phyloP scores from a whole-genome alignment of 371 early-diverging fungal species.

The Chytridium lagenaria region DNA sequence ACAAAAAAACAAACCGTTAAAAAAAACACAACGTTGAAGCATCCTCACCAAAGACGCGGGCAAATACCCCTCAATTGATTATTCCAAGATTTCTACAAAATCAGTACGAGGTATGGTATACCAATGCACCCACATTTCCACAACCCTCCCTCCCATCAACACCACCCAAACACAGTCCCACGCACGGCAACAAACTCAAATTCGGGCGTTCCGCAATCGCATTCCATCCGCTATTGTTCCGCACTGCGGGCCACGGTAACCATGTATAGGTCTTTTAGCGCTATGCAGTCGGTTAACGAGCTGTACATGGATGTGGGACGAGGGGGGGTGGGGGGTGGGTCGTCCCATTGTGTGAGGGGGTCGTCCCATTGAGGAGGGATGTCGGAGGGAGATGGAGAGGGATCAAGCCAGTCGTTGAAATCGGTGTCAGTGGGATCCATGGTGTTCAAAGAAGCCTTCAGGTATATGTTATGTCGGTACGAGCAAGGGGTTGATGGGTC shows the following conservation, averaged over 20 bases:
- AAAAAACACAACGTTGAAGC: background rate
- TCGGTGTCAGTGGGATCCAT: background rate
- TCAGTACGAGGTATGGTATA: background rate
- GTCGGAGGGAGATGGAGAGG: background rate
- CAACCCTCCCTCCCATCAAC: constrained; percentile 3
- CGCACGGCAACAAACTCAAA: background rate
- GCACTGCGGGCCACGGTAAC: background rate
- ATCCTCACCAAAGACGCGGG: background rate
- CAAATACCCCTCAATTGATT: background rate
- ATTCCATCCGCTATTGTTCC: background rate
- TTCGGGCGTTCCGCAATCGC: background rate
- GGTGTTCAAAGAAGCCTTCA: background rate
- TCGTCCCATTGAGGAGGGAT: no score
- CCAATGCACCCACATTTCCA: background rate
- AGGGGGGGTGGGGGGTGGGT: background rate
- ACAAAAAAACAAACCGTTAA: background rate
- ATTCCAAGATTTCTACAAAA: background rate
- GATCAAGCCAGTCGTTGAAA: background rate
- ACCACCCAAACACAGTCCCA: background rate
- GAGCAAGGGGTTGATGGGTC: no score
- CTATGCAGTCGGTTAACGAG: constrained; percentile 1
- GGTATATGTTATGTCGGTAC: no score
- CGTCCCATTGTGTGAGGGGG: background rate
- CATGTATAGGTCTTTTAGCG: background rate
- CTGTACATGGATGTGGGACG: background rate